phyloP scores from a whole-genome alignment of 2,329 filamentous ascomycete species.

The Ceratocystis huliohia region DNA sequence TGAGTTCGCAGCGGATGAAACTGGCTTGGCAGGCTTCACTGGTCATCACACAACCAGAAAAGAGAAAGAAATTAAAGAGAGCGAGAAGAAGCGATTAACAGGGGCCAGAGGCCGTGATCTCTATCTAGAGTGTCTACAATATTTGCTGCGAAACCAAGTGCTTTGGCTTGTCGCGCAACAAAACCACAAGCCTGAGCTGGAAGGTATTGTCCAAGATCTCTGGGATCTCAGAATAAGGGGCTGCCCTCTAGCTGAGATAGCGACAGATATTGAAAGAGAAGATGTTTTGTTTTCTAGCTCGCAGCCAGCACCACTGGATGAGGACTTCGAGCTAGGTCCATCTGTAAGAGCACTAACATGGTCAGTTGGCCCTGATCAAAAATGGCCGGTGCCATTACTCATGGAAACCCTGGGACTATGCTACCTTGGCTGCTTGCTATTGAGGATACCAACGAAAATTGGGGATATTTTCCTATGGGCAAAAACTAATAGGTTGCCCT shows the following conservation, averaged over 20 bases:
- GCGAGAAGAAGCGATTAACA: slow-evolving; percentile 44
- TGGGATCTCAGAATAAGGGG: slow-evolving; percentile 59
- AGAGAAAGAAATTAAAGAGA: slow-evolving; percentile 38
- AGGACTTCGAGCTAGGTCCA: slow-evolving; percentile 23
- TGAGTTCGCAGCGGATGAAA: slow-evolving; percentile 52
- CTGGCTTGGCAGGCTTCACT: slow-evolving; percentile 48
- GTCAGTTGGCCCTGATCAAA: slow-evolving; percentile 33
- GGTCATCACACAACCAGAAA: slow-evolving; percentile 31
- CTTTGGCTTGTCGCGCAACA: slow-evolving; percentile 56
- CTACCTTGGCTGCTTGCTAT: slow-evolving; percentile 63
- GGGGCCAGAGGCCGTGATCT: slow-evolving; percentile 62
- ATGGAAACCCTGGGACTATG: slow-evolving; percentile 65
- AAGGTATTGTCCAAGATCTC: slow-evolving; percentile 67
- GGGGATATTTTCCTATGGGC: slow-evolving; percentile 61
- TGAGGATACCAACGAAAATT: slow-evolving; percentile 63
- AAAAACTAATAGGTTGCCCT: slow-evolving; percentile 55
- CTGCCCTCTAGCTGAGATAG: slow-evolving; percentile 25
- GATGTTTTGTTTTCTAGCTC: slow-evolving; percentile 27
- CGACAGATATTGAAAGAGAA: slow-evolving; percentile 3
- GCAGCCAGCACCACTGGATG: slow-evolving; percentile 25
- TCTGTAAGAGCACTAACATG: slow-evolving; percentile 32
- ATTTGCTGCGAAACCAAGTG: slow-evolving; percentile 72
- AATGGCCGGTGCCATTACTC: slow-evolving; percentile 50
- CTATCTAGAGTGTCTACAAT: slow-evolving; percentile 72
- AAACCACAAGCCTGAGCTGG: slow-evolving; percentile 58